Evolutionary conservation across 225 moss, liverwort and hornwort genomes (phyloP), one percentile per base, ranked within the genome.

Genomic region (Physcomitrellopsis africana): DNA sequence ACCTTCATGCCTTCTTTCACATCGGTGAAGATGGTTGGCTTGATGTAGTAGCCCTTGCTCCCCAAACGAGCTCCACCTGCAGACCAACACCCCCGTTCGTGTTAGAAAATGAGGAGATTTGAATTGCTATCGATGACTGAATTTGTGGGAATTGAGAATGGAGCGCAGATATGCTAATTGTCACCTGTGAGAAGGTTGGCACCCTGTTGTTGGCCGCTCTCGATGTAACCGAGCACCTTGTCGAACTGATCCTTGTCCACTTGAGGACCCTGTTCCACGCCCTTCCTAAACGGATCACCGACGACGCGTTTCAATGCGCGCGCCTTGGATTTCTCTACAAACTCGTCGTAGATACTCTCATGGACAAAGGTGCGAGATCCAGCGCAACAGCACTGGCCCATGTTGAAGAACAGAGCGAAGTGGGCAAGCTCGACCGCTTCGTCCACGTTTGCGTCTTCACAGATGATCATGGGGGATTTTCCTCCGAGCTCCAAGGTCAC

Each of bases 351-450:
- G 66, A 92, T 81, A 18, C 84, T 92, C 83, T 96, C 96, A 63
- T 96, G 94, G 66, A 96, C 96, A 42, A 94, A 96, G 0, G 96
- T 96, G 18, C 96, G 84, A 0, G 96, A 96, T 0, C 92, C 96
- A 0, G 96, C 92, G 79, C 79, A 82, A 54, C 96, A 96, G 51
- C 94, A 92, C 79, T 96, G 96, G 8, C 96, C 96, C 79, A 89
- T 90, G 78, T 96, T 96, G 88, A 96, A 96, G 64, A 94, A 96
- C 16, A 96, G 81, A 11, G 96, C 96, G 20, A 92, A 94, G 54
- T 96, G 96, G 46, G 94, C 86, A 1, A 92, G 68, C 51, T 92
- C 96, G 0, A 88, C 96, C 0, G 96, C 94, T 0, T 71, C 64
- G 72, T 96, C 92, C 12, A 96, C 57, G 43, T 96, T 85, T 8